Conservation (phyloP, 768 basidiomycete species). For the Lentinula aciculospora region DNA sequence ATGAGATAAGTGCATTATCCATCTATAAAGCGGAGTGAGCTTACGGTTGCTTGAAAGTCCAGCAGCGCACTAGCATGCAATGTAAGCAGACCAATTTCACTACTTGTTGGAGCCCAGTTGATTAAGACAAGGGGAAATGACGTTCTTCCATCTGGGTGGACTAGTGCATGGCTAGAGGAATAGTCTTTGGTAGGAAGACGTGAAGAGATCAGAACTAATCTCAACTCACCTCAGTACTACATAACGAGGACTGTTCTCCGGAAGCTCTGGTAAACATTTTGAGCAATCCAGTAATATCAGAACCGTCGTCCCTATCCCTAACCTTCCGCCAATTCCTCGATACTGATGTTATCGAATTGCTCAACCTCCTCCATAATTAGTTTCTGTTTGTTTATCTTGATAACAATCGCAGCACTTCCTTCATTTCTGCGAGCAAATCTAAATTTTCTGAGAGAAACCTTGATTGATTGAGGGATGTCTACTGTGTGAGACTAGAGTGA, state of each 20-base stretch:
- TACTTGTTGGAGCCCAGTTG: slow-evolving; percentile 81
- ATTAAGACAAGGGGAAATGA: slow-evolving; percentile 83
- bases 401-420: slow-evolving; percentile 73
- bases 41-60: slow-evolving; percentile 73
- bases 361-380: slow-evolving; percentile 83
- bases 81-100: slow-evolving; percentile 71
- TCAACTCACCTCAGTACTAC: slow-evolving; percentile 26
- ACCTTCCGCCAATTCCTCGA: slow-evolving; percentile 90
- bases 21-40: slow-evolving; percentile 18
- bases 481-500: slow-evolving; percentile 61
- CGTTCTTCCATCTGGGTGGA: slow-evolving; percentile 74
- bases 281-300: not conserved
- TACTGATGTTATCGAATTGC: slow-evolving; percentile 65
- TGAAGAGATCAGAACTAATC: not conserved
- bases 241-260: slow-evolving; percentile 83
- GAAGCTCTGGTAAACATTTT: slow-evolving; percentile 56
- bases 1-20: not conserved
- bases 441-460: slow-evolving; percentile 80
- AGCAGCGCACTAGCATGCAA: slow-evolving; percentile 80
- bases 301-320: slow-evolving; percentile 5
- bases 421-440: slow-evolving; percentile 63
- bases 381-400: slow-evolving; percentile 86
- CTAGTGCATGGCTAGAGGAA: slow-evolving; percentile 69
- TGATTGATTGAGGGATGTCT: slow-evolving; percentile 77
- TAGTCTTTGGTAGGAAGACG: not conserved